A percentile compares a stretch with the other conserved stretches of the same genome.
phyloP scores from a whole-genome alignment of 176 grass and related monocot species.

The Lolium multiflorum region DNA sequence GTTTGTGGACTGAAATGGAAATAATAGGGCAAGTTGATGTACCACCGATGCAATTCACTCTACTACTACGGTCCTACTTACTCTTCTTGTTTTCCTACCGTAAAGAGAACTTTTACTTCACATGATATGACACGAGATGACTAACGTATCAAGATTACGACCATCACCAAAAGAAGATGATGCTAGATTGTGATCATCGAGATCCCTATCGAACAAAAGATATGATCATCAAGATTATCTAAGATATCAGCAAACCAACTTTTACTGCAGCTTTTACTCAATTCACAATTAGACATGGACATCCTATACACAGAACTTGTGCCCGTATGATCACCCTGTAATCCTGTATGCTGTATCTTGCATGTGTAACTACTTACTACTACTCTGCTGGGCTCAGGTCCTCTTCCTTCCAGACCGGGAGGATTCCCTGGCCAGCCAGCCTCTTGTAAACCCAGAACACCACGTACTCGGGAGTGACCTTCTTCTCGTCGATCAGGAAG shows the following conservation, averaged over 20 bases:
- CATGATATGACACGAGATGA: too few species aligned
- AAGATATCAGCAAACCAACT: background rate
- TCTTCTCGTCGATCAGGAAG: constrained; percentile 91
- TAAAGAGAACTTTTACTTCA: too few species aligned
- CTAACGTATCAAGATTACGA: background rate
- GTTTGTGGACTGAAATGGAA: too few species aligned
- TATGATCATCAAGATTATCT: background rate
- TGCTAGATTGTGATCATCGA: background rate
- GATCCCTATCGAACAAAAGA: background rate
- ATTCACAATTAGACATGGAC: constrained; percentile 29
- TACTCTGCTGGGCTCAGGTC: constrained; percentile 30
- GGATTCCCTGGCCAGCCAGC: constrained; percentile 89
- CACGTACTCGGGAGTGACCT: constrained; percentile 61
- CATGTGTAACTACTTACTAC: background rate
- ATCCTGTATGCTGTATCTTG: constrained; percentile 5
- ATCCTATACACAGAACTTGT: constrained; percentile 27
- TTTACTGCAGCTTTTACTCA: constrained; percentile 22
- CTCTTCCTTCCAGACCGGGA: constrained; percentile 73
- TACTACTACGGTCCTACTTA: too few species aligned
- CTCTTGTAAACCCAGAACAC: constrained; percentile 96
- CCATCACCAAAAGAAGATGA: background rate
- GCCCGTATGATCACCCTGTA: constrained; percentile 8
- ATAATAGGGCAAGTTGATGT: too few species aligned
- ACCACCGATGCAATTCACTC: too few species aligned
- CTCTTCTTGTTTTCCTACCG: too few species aligned